Evolutionary conservation across 2,329 filamentous ascomycete genomes (phyloP), one percentile per base, ranked within the genome.

Genomic region (Monosporascus sp.): DNA sequence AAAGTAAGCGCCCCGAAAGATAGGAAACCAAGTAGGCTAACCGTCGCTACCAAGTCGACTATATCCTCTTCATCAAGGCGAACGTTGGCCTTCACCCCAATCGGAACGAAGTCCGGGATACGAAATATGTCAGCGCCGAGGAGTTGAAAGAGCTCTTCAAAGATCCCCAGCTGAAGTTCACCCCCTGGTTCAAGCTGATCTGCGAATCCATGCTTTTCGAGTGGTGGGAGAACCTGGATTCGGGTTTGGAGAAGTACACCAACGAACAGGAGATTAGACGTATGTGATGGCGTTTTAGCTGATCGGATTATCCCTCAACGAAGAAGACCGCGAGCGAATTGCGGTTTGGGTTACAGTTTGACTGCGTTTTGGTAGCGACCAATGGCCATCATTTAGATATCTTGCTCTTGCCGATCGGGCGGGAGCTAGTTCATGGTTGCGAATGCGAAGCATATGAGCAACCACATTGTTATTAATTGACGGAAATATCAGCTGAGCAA

Each of bases 121-220:
- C 87, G 22, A 81, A 85, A 70, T 99, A 95, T 65, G 92, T 97
- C 56, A 86, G 86, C 22, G 81, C 89, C 41, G 86, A 91, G 24
- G 86, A 91, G 64, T 79, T 99, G 61, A 94, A 90, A 79, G 70
- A 80, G 62, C 89, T 93, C 80, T 97, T 99, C 72, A 76, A 86
- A 65, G 87, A 97, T 67, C 83, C 88, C 3, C 79, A 74, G 50
- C 79, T 96, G 63, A 88, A 87, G 65, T 97, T 97, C 72, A 99
- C 94, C 1, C 94, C 94, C 1, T 99, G 94, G 94, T 99, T 99
- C 79, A 96, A 96, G 80, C 86, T 99, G 62, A 97, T 99, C 67
- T 99, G 94, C 80, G 82, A 97, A 72, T 91, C 90, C 48, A 92
- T 97, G 89, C 82, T 99, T 43, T 99, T 96, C 65, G 88, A 97